Evolutionary conservation across 257 asterid species (phyloP).

Genomic region (Nicotiana tomentosiformis): DNA sequence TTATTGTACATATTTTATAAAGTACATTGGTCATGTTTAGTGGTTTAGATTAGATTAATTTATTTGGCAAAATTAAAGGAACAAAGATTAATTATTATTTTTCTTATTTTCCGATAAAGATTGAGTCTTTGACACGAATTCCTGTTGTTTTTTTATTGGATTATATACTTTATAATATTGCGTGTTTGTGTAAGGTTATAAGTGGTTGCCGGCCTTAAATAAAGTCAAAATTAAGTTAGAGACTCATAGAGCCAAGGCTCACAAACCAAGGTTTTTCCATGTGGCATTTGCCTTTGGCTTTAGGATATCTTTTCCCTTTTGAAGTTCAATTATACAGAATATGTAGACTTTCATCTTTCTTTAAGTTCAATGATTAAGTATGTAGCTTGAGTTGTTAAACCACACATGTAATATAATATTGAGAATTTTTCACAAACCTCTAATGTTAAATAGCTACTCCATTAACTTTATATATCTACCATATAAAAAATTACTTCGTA

Average conservation of each 20-base stretch:
- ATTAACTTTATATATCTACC: too few species aligned
- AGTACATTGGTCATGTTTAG: too few species aligned
- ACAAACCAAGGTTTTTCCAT: background rate
- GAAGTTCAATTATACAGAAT: too few species aligned
- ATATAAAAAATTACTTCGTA: too few species aligned
- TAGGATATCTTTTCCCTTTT: background rate
- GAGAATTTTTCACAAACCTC: too few species aligned
- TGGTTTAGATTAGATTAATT: background rate
- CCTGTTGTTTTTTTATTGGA: background rate
- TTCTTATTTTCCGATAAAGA: background rate
- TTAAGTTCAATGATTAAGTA: background rate
- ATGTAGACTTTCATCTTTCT: background rate
- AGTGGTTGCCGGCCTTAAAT: background rate
- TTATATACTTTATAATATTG: background rate
- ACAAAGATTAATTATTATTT: background rate
- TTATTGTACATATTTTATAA: too few species aligned
- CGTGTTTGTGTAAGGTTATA: background rate
- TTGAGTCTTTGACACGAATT: background rate
- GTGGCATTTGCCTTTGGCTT: constrained; percentile 8
- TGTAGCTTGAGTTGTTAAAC: background rate
- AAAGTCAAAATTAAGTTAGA: constrained; percentile 5
- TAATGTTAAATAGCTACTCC: too few species aligned
- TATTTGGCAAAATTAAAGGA: background rate
- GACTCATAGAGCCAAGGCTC: background rate
- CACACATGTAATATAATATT: background rate